These are phyloP conservation scores for Dryas octopetala DNA, from an alignment of 306 rosid species.

Conservation along the genomic window DNA sequence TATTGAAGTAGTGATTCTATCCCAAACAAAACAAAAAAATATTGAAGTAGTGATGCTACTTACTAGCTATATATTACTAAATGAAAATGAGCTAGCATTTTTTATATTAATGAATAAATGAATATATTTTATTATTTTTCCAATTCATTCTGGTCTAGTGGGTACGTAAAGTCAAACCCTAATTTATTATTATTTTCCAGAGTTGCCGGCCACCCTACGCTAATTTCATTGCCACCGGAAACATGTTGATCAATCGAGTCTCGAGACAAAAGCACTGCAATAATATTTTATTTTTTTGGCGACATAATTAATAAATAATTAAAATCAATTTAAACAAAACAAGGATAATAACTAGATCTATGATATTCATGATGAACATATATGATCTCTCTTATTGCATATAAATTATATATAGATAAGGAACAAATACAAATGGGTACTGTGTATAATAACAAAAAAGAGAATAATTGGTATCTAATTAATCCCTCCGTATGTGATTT, in stretches of 20 bases:
- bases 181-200: neutral
- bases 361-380: neutral
- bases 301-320: no score
- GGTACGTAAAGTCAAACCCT: neutral
- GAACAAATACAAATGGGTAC: constrained; percentile 13
- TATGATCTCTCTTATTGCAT: neutral
- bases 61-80: no score
- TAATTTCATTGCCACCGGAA: neutral
- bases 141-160: neutral
- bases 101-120: neutral
- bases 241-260: neutral
- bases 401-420: neutral
- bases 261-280: no score
- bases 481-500: neutral
- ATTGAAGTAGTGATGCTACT: no score
- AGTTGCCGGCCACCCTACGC: neutral
- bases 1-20: neutral
- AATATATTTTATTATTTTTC: neutral
- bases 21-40: no score
- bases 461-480: no score
- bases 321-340: no score
- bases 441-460: no score
- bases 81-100: neutral
- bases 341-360: no score
- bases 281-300: no score